phyloP scores from a whole-genome alignment of 305 asterid species.

The Coffea humblotiana region DNA sequence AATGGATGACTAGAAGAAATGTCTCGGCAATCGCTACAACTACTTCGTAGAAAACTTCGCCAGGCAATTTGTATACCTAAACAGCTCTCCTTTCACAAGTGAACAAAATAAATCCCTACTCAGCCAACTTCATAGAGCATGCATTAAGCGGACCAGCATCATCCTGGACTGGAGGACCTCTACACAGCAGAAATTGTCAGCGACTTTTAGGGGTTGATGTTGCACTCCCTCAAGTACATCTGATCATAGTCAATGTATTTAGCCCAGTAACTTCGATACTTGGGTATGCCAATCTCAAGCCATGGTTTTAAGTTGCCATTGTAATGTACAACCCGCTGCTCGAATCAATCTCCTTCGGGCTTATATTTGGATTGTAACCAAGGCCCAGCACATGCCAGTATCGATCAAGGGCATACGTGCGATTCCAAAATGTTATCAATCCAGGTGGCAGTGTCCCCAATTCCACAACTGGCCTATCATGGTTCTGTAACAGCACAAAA shows the following conservation, averaged over 20 bases:
- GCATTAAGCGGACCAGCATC: constrained; percentile 18
- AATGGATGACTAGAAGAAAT: background rate
- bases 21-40: background rate
- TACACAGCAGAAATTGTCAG: constrained; percentile 14
- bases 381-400: constrained; percentile 95
- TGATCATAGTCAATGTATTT: constrained; percentile 66
- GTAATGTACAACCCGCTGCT: constrained; percentile 86
- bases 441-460: constrained; percentile 91
- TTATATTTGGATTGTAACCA: constrained; percentile 55
- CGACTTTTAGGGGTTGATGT: constrained; percentile 54
- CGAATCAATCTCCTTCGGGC: constrained; percentile 66
- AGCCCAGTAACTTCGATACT: constrained; percentile 69
- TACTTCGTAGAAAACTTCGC: background rate
- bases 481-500: constrained; percentile 54
- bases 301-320: constrained; percentile 93
- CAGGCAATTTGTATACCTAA: background rate
- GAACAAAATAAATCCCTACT: background rate
- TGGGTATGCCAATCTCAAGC: constrained; percentile 89
- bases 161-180: constrained; percentile 9
- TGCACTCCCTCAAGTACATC: constrained; percentile 72
- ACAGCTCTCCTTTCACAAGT: background rate
- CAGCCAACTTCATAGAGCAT: constrained; percentile 17
- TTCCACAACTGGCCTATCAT: constrained; percentile 81
- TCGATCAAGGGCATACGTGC: constrained; percentile 59
- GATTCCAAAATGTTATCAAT: constrained; percentile 82